These are phyloP conservation scores for Pyropia yezoensis DNA, from an alignment of 23 red algal genomes.

Conservation along the genomic window DNA sequence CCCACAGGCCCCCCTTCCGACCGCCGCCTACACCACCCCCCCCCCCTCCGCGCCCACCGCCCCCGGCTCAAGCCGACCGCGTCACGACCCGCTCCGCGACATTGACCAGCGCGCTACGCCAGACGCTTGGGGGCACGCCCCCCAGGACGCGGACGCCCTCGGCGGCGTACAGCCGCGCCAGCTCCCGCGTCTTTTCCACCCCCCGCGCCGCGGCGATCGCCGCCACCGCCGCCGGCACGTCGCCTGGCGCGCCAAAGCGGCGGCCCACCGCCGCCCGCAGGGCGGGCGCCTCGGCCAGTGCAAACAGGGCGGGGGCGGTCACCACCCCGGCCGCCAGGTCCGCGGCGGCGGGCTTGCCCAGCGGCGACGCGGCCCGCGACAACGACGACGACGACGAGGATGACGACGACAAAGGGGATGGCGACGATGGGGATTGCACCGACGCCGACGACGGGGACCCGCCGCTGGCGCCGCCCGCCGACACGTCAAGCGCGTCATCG, in stretches of 20 bases:
- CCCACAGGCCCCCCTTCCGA: too few relatives aligned
- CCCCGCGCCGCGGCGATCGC: slow-evolving; percentile 52
- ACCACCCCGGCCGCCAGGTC: slow-evolving; percentile 69
- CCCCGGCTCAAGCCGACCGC: slow-evolving; percentile 25
- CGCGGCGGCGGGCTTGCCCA: slow-evolving; percentile 86
- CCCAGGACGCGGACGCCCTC: slow-evolving; percentile 23
- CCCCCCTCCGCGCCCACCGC: slow-evolving; percentile 18
- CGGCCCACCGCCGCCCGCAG: slow-evolving; percentile 38
- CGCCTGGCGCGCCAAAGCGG: slow-evolving; percentile 33
- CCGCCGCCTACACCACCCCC: slow-evolving; percentile 20
- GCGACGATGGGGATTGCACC: slow-evolving; percentile 49
- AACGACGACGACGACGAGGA: slow-evolving; percentile 61
- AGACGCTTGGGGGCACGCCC: slow-evolving; percentile 29
- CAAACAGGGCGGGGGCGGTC: slow-evolving; percentile 87
- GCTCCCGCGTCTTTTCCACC: slow-evolving; percentile 67
- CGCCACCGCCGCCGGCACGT: slow-evolving; percentile 45
- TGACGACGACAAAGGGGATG: slow-evolving; percentile 58
- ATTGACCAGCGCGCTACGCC: slow-evolving; percentile 52
- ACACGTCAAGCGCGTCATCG: slow-evolving; percentile 87
- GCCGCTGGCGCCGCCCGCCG: slow-evolving; percentile 8
- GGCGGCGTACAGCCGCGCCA: slow-evolving; percentile 60
- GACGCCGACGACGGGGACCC: slow-evolving; percentile 52
- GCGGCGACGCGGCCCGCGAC: slow-evolving; percentile 19
- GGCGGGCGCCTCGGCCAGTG: slow-evolving; percentile 34
- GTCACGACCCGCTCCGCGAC: slow-evolving; percentile 37